Percentiles rank a stretch among this genome's conserved stretches.
phyloP scores from a whole-genome alignment of 768 basidiomycete genomes.

The Cyclocybe cylindracea region DNA sequence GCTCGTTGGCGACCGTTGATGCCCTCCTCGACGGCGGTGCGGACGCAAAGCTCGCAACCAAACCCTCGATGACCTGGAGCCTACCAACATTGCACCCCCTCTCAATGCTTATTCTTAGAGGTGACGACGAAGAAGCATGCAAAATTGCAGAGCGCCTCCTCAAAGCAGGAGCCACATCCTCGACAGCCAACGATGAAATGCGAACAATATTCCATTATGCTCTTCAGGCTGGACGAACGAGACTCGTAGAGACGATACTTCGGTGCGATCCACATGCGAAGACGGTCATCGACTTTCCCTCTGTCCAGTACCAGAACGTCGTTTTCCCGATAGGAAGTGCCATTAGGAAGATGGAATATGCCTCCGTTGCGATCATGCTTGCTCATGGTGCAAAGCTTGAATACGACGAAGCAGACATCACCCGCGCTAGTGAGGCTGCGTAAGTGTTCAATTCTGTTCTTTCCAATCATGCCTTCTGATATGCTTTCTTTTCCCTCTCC shows the following conservation, averaged over 20 bases:
- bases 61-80: conserved; percentile 19
- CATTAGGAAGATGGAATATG: conserved; percentile 31
- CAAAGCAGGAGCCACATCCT: conserved; percentile 39
- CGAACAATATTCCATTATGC: conserved; percentile 43
- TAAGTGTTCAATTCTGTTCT: conserved; percentile 15
- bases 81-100: conserved; percentile 34
- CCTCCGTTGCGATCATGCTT: conserved; percentile 36
- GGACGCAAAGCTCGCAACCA: conserved; percentile 38
- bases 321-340: conserved; percentile 40
- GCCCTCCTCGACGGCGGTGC: conserved; percentile 49
- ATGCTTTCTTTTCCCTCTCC: neutral
- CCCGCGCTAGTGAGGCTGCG: conserved; percentile 33
- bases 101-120: conserved; percentile 37
- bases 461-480: neutral
- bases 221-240: conserved; percentile 33
- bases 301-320: conserved; percentile 22
- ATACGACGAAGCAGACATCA: conserved; percentile 36
- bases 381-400: conserved; percentile 41
- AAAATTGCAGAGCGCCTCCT: conserved; percentile 41
- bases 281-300: conserved; percentile 40
- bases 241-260: conserved; percentile 41
- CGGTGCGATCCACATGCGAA: conserved; percentile 41
- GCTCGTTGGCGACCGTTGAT: conserved; percentile 44
- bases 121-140: conserved; percentile 41
- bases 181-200: conserved; percentile 37